These are phyloP conservation scores for Apiospora rasikravindrae DNA, from an alignment of 2,329 filamentous ascomycete genomes.

Conservation along the genomic window DNA sequence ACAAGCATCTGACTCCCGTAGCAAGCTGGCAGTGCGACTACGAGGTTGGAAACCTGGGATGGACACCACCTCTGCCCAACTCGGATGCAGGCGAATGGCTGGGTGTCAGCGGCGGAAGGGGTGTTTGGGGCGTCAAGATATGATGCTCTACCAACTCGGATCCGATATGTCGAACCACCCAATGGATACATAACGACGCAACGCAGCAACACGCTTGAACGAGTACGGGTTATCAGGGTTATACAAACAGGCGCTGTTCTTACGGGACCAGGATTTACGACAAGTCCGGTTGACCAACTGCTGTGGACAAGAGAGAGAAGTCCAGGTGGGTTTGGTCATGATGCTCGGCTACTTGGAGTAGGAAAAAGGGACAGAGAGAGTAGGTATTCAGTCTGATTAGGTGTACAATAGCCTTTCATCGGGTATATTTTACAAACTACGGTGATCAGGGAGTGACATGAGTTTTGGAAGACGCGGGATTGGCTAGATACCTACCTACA, in stretches of 20 bases:
- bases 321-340: neutral
- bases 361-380: neutral
- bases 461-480: neutral
- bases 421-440: neutral
- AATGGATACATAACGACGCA: neutral
- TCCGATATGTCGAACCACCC: neutral
- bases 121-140: conserved; percentile 74
- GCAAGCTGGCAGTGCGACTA: conserved; percentile 87
- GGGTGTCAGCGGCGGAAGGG: conserved; percentile 79
- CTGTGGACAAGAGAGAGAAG: neutral
- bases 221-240: neutral
- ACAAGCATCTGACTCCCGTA: conserved; percentile 69
- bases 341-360: neutral
- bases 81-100: conserved; percentile 81
- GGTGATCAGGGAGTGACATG: neutral
- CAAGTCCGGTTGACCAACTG: neutral
- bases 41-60: conserved; percentile 83
- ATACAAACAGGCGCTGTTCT: neutral
- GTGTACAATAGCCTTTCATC: neutral
- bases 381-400: neutral
- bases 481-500: conserved; percentile 17
- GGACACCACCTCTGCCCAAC: conserved; percentile 75
- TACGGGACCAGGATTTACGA: neutral
- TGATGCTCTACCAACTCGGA: conserved; percentile 24
- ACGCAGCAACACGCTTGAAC: neutral